Evolutionary conservation across 208 protist species (phyloP).

Genomic region (Trypanosoma scelopori): DNA sequence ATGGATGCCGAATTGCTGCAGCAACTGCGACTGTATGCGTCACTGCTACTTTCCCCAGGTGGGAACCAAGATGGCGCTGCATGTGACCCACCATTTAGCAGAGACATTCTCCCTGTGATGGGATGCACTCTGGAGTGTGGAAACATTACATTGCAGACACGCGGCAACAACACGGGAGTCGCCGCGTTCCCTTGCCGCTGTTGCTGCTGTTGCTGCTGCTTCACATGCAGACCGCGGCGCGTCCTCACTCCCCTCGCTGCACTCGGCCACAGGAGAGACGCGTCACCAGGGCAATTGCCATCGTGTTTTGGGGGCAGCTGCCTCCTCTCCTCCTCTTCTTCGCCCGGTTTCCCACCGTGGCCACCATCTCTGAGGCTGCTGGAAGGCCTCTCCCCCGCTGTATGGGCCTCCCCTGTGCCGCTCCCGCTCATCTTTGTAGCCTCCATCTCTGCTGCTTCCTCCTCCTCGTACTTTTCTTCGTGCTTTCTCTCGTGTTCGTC

Average conservation of each 20-base stretch:
- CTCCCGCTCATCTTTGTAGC: background rate
- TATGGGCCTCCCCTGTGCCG: too few species aligned
- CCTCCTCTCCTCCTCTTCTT: too few species aligned
- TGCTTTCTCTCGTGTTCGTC: too few species aligned
- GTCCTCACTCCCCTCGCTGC: too few species aligned
- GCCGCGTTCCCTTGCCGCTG: background rate
- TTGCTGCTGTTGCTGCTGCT: background rate
- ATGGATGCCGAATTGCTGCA: background rate
- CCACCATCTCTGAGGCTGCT: background rate
- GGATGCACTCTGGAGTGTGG: background rate
- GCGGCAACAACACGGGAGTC: background rate
- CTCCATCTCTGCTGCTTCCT: too few species aligned
- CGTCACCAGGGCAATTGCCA: background rate
- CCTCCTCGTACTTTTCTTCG: too few species aligned
- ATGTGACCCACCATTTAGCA: background rate
- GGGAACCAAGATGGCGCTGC: background rate
- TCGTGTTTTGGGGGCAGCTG: background rate
- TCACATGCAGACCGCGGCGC: too few species aligned
- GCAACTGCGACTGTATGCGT: background rate
- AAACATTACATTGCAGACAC: slow-evolving; percentile 14
- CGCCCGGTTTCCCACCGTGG: too few species aligned
- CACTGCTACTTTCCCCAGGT: background rate
- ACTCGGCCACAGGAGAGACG: background rate
- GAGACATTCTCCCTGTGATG: background rate
- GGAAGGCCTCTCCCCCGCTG: too few species aligned